A percentile compares a stretch with the other conserved stretches of the same genome.
These are phyloP conservation scores for Pythium coloratum DNA, from an alignment of 352 stramenopile species.

Conservation along the genomic window DNA sequence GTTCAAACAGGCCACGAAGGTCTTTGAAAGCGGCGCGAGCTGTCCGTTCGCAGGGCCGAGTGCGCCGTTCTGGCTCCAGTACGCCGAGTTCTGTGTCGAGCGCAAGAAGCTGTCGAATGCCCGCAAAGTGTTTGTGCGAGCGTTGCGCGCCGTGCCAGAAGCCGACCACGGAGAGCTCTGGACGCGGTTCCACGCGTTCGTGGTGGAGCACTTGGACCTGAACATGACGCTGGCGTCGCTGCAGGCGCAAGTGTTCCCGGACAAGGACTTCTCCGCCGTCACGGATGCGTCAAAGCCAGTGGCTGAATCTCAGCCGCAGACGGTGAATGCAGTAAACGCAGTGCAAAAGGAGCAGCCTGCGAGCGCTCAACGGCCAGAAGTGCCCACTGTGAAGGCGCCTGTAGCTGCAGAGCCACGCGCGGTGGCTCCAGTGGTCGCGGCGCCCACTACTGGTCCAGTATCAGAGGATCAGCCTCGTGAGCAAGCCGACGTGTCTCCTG, in stretches of 20 bases:
- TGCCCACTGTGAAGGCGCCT: background rate
- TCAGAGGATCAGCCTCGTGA: background rate
- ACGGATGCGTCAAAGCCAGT: background rate
- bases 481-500: background rate
- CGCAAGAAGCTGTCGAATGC: slow-evolving; percentile 76
- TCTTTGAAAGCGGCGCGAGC: slow-evolving; percentile 61
- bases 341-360: slow-evolving; percentile 3
- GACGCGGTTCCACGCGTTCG: slow-evolving; percentile 62
- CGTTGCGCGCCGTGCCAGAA: slow-evolving; percentile 40
- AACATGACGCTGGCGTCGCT: slow-evolving; percentile 51
- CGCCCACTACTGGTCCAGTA: background rate
- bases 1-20: slow-evolving; percentile 84
- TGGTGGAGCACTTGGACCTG: slow-evolving; percentile 58
- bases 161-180: slow-evolving; percentile 45
- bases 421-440: background rate
- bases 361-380: background rate
- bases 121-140: slow-evolving; percentile 71
- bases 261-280: slow-evolving; percentile 21
- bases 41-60: slow-evolving; percentile 45
- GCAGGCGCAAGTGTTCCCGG: slow-evolving; percentile 54
- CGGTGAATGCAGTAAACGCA: background rate
- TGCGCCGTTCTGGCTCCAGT: slow-evolving; percentile 57
- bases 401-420: background rate
- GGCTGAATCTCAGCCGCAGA: background rate
- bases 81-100: slow-evolving; percentile 72